These are phyloP conservation scores for Lipomyces sp. DNA, from an alignment of 805 yeast genomes.

Conservation along the genomic window DNA sequence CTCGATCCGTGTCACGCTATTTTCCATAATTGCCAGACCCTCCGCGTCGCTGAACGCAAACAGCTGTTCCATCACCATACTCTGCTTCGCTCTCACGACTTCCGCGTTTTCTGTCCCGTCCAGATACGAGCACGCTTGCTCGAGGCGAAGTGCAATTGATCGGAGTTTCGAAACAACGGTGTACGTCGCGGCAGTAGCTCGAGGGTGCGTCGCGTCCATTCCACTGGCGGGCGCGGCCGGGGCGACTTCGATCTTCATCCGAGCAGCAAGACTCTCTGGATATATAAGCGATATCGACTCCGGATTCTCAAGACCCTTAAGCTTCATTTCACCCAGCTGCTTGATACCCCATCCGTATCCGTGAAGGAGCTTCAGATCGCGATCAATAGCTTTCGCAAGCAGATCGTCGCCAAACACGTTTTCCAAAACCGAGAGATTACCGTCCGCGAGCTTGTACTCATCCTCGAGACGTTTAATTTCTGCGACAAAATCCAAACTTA, in stretches of 20 bases:
- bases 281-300: constrained; percentile 78
- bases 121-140: constrained; percentile 21
- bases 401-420: constrained; percentile 35
- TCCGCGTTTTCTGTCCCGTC: constrained; percentile 18
- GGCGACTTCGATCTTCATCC: constrained; percentile 45
- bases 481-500: constrained; percentile 74
- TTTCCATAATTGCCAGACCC: constrained; percentile 34
- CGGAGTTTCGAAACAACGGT: constrained; percentile 11
- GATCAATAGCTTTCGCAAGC: constrained; percentile 57
- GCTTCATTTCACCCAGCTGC: constrained; percentile 78
- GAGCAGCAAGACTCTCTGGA: constrained; percentile 59
- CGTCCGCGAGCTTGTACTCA: constrained; percentile 40
- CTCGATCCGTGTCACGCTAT: constrained; percentile 36
- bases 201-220: not conserved
- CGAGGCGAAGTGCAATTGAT: constrained; percentile 17
- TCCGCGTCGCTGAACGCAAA: constrained; percentile 13
- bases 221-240: not conserved
- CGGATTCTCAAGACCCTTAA: constrained; percentile 92
- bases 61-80: constrained; percentile 14
- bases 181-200: not conserved
- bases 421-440: constrained; percentile 33
- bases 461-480: constrained; percentile 61
- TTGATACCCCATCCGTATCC: constrained; percentile 66
- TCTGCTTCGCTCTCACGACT: constrained; percentile 3
- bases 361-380: constrained; percentile 60